A percentile compares a stretch with the other conserved stretches of the same genome.
Conservation (phyloP, 345 rosid species). For the Eucalyptus albens region DNA sequence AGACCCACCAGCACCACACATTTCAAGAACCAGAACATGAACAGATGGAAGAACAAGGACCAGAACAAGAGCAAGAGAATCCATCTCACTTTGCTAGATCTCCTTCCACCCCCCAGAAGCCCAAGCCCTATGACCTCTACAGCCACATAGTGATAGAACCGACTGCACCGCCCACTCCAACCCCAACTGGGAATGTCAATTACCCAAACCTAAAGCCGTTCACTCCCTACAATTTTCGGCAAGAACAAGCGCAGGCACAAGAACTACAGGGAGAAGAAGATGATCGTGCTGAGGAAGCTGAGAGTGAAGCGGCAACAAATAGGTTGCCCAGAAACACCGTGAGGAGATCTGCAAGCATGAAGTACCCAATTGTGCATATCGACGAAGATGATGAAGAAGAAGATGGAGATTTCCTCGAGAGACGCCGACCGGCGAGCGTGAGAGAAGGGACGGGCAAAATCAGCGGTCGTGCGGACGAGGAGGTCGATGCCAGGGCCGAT, state of each 20-base stretch:
- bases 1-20: not conserved
- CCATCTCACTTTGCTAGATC: not conserved
- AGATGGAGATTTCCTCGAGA: not conserved
- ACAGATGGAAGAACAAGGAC: not conserved
- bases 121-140: not conserved
- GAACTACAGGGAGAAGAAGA: not conserved
- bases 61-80: not conserved
- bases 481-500: slow-evolving; percentile 1
- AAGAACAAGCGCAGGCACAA: not conserved
- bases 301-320: not conserved
- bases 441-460: not conserved
- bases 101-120: not conserved
- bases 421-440: not conserved
- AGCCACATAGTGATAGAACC: not conserved
- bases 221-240: not conserved
- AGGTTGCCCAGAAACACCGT: not conserved
- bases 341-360: not conserved
- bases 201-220: not conserved
- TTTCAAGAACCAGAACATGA: not conserved
- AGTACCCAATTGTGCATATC: not conserved
- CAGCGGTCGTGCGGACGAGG: not conserved
- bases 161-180: not conserved
- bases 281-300: not conserved
- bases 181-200: not conserved
- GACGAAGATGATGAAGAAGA: not conserved